Percentiles rank a stretch among this genome's conserved stretches.
These are phyloP conservation scores for Globisporangium cederbergense DNA, from an alignment of 352 stramenopile species.

Conservation along the genomic window DNA sequence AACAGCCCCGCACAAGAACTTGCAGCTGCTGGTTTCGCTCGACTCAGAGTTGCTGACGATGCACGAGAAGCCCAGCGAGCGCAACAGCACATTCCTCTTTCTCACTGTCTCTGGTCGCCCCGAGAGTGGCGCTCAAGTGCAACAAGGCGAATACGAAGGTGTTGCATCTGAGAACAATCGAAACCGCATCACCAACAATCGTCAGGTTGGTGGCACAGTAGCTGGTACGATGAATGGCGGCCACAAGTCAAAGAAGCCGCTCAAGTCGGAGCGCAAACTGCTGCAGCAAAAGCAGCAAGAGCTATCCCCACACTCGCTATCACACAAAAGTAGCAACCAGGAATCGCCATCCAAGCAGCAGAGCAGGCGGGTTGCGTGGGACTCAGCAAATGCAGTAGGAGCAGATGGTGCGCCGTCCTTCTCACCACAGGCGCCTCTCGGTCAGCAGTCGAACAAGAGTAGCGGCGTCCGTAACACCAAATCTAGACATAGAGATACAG, in stretches of 20 bases:
- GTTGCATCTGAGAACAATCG: conserved; percentile 5
- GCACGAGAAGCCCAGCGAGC: conserved; percentile 35
- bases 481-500: not conserved
- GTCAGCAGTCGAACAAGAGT: conserved; percentile 2
- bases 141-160: not conserved
- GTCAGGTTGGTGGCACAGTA: not conserved
- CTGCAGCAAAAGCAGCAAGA: not conserved
- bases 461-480: not conserved
- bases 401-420: not conserved
- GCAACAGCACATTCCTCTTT: conserved; percentile 40
- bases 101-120: conserved; percentile 48
- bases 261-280: not conserved
- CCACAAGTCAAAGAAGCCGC: not conserved
- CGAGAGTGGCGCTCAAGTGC: conserved; percentile 23
- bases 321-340: conserved; percentile 7
- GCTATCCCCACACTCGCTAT: not conserved
- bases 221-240: not conserved
- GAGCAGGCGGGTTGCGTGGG: conserved; percentile 8
- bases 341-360: not conserved
- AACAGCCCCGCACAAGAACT: conserved; percentile 26
- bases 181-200: not conserved
- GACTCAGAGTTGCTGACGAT: conserved; percentile 71
- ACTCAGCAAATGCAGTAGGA: not conserved
- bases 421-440: not conserved
- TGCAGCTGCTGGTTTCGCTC: conserved; percentile 56